phyloP scores from a whole-genome alignment of 192 early-diverging fungal genomes.

The Mortierella claussenii region DNA sequence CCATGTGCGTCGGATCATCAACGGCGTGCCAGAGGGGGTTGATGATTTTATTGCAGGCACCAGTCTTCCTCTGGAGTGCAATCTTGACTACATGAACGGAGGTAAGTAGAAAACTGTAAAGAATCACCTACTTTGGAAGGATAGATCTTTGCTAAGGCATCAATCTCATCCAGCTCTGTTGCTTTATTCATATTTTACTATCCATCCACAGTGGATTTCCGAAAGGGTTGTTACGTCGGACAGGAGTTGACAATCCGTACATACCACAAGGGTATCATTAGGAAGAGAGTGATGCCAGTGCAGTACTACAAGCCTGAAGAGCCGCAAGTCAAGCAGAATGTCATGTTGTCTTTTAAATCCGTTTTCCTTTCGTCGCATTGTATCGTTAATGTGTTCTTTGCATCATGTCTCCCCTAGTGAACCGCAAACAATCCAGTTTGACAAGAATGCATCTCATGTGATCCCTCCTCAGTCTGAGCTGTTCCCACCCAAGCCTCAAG shows the following conservation, averaged over 20 bases:
- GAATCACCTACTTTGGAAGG: too few relatives aligned
- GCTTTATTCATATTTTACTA: too few relatives aligned
- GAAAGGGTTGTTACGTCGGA: conserved; percentile 98
- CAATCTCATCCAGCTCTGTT: too few relatives aligned
- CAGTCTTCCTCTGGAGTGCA: conserved; percentile 89
- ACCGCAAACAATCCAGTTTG: conserved; percentile 45
- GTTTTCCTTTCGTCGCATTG: conserved; percentile 8
- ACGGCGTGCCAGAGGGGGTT: conserved; percentile 92
- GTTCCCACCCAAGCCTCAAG: conserved; percentile 19
- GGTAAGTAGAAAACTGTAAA: conserved; percentile 56
- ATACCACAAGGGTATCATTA: conserved; percentile 91
- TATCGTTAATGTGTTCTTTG: background rate
- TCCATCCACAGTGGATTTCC: conserved; percentile 95
- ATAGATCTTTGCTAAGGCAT: too few relatives aligned
- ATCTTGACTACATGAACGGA: conserved; percentile 92
- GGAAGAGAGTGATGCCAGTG: conserved; percentile 92
- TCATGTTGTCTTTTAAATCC: conserved; percentile 1
- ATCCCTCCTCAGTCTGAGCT: conserved; percentile 43
- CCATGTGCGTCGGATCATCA: conserved; percentile 78
- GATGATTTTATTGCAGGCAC: conserved; percentile 77
- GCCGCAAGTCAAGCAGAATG: conserved; percentile 40
- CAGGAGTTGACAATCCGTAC: conserved; percentile 99
- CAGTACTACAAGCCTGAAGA: conserved; percentile 65
- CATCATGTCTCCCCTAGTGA: conserved; percentile 31
- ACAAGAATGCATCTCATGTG: conserved; percentile 21